Evolutionary conservation across 495 filamentous ascomycete genomes (phyloP).

Genomic region (Penicillium verhagenii): DNA sequence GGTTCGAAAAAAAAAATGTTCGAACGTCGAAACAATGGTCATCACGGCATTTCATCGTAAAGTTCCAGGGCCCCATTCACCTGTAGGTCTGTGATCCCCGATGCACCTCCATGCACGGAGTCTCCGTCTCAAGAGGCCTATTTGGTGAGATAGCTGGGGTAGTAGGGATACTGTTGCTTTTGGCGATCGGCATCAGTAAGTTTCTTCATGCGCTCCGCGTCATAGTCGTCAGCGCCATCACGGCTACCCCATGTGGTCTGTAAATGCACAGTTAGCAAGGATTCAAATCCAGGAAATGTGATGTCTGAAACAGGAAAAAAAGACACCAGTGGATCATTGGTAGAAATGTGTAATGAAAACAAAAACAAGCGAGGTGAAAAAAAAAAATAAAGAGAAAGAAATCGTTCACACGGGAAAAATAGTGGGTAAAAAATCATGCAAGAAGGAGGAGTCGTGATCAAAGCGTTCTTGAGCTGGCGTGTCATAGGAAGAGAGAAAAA

Average conservation of each 20-base stretch:
- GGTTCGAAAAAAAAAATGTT: constrained; percentile 1
- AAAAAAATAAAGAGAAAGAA: background rate
- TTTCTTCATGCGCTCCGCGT: constrained; percentile 56
- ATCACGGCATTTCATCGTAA: constrained; percentile 43
- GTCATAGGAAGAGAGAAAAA: constrained; percentile 14
- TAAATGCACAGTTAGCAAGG: constrained; percentile 12
- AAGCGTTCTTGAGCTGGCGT: constrained; percentile 26
- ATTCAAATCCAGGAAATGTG: constrained; percentile 1
- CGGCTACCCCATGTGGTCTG: constrained; percentile 60
- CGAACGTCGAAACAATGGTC: constrained; percentile 20
- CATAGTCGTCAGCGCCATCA: constrained; percentile 57
- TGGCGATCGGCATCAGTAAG: constrained; percentile 41
- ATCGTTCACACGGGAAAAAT: constrained; percentile 15
- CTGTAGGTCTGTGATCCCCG: no score
- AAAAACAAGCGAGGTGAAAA: background rate
- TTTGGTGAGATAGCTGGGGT: constrained; percentile 32
- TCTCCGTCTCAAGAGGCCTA: constrained; percentile 13
- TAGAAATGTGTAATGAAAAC: background rate
- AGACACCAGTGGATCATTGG: background rate
- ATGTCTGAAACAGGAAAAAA: background rate
- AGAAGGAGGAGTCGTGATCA: constrained; percentile 27
- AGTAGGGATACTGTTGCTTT: constrained; percentile 38
- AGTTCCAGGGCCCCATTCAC: background rate
- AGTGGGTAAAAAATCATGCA: constrained; percentile 27
- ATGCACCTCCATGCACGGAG: no score